Conservation (phyloP, 768 basidiomycete genomes). For the Punctularia strigosozonata region DNA sequence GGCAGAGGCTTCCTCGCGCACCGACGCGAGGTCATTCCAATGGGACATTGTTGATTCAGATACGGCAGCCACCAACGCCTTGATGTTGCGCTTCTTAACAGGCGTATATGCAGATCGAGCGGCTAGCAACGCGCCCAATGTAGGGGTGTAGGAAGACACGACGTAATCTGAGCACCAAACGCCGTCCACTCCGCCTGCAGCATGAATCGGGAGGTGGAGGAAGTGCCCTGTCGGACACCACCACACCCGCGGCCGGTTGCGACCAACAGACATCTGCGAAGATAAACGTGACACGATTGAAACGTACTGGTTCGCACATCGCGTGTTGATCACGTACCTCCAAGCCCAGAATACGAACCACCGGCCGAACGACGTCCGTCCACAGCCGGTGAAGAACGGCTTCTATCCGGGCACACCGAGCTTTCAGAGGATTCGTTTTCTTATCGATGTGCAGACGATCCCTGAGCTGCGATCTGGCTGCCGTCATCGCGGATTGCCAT, state of each 20-base stretch:
- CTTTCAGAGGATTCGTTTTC: no score
- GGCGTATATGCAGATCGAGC: neutral
- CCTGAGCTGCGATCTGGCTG: no score
- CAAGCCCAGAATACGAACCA: neutral
- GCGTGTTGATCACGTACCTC: neutral
- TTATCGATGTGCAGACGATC: no score
- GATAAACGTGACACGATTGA: neutral
- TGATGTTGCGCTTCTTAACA: neutral
- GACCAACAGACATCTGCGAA: neutral
- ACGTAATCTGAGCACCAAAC: neutral
- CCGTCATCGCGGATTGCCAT: no score
- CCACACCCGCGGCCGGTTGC: neutral
- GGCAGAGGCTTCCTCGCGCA: neutral
- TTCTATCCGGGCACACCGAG: no score
- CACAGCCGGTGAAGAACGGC: no score
- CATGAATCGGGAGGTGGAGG: neutral
- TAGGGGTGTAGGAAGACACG: neutral
- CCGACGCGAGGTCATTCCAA: neutral
- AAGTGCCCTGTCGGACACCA: neutral
- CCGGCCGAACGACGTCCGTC: neutral
- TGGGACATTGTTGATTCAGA: no score
- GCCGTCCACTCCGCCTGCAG: neutral
- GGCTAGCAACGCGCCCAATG: neutral
- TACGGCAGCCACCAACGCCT: no score
- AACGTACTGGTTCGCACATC: no score